Evolutionary conservation across 2,329 filamentous ascomycete species (phyloP), one percentile per base, ranked within the genome.

Genomic region (Fusarium sp.): DNA sequence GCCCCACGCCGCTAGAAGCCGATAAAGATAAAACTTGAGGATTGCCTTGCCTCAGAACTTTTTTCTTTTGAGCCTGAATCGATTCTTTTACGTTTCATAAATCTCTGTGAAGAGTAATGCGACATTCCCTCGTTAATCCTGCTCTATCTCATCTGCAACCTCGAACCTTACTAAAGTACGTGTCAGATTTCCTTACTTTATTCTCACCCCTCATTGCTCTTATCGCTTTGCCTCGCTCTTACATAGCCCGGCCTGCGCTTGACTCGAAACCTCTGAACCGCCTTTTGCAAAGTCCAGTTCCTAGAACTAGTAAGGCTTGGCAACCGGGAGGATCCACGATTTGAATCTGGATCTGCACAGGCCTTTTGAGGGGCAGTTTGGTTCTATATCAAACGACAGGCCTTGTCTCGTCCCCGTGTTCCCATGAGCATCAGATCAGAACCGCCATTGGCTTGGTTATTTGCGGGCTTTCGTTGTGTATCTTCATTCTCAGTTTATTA

Each of bases 381-480:
- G 33, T 41, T 52, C 35, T 41, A 42, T 65, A 37, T 57, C 71
- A 70, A 73, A 69, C 61, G 49, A 67, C 44, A 38, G 37, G 26
- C 57, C 65, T 60, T 50, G 61, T 49, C 65, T 67, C 41, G 38
- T 58, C 60, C 64, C 42, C 70, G 52, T 75, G 68, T 56, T 63
- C 64, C 61, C 73, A 74, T 74, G 71, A 71, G 71, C 56, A 57
- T 53, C 48, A 18, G 11, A 41, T 52, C 53, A 58, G 48, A 41
- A 41, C 30, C 41, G 55, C 45, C 35, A 76, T 75, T 75, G 73
- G 74, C 64, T 42, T 71, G 55, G 10, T 44, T 59, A 50, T 60
- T 52, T 46, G 49, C 42, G n/a, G 44, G 35, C 30, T 35, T 49
- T 35, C 48, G 32, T 42, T 50, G 44, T 56, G 45, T 44, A 26